Evolutionary conservation across 805 yeast genomes (phyloP), one percentile per base, ranked within the genome.

Genomic region (Candida pseudofarinosa): DNA sequence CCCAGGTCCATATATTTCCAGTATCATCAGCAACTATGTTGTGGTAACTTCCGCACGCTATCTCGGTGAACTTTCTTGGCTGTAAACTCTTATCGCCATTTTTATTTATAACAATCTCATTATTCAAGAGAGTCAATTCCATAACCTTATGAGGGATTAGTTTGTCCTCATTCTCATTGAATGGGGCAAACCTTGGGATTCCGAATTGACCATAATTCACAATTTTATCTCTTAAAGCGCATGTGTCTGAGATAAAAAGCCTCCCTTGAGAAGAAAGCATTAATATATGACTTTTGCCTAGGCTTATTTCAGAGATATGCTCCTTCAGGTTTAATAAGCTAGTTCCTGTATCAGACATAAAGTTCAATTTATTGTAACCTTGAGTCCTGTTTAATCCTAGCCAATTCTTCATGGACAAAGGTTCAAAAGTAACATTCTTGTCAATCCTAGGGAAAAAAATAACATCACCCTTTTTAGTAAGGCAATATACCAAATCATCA

Each of bases 1-100:
- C 99, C 79, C 93, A 90, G 1, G 88, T 76, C 79, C 84, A 85
- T n/a, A 88, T 66, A 40, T 72, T 70, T 6, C 91, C 93, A n/a
- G 68, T 55, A 1, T 68, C 53, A 52, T 87, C 91, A n/a, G 77
- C 59, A 4, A 81, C 91, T 28, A 89, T 59, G 3, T 89, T 78
- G 62, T 88, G 95, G 58, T 70, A 71, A 38, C 73, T 71, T 7
- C 98, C 97, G 45, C 86, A 69, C 0, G 93, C 87, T 34, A 91
- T 74, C 51, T 78, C 68, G 3, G 54, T 62, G 40, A 88, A 79
- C 1, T 53, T 49, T 42, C 91, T 69, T 4, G 71, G 67, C 35
- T 46, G 50, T 36, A 67, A 35, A 1, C 43, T 28, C 41, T 58
- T 64, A 14, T 44, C 23, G 3, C 58, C 57, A 18, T 57, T 48